These are phyloP conservation scores for Juglanconis oblonga DNA, from an alignment of 2,329 filamentous ascomycete genomes.

Conservation along the genomic window DNA sequence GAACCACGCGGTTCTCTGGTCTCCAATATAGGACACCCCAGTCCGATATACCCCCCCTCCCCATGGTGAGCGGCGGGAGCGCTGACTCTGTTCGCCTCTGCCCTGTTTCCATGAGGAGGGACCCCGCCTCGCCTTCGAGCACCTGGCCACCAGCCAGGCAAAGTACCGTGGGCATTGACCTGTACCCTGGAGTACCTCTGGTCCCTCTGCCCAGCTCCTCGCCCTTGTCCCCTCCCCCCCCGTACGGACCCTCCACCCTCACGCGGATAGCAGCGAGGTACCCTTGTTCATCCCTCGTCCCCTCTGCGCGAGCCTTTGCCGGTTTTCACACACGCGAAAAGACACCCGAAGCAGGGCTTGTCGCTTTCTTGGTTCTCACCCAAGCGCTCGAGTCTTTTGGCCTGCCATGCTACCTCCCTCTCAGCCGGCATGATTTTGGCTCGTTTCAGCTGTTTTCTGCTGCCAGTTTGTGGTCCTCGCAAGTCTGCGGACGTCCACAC, in stretches of 20 bases:
- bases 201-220: conserved; percentile 1
- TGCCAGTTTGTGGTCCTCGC: not conserved
- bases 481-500: conserved; percentile 3
- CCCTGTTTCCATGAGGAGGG: conserved; percentile 17
- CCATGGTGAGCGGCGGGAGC: conserved; percentile 21
- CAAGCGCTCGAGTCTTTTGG: conserved; percentile 23
- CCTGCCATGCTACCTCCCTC: conserved; percentile 38
- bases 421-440: conserved; percentile 37
- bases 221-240: conserved; percentile 10
- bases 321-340: not conserved
- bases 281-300: conserved; percentile 11
- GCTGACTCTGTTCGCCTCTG: conserved; percentile 16
- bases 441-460: conserved; percentile 38
- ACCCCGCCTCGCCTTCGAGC: conserved; percentile 16
- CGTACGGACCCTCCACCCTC: conserved; percentile 3
- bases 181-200: conserved; percentile 14
- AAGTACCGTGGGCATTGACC: conserved; percentile 9
- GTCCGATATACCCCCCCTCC: conserved; percentile 27
- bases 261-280: conserved; percentile 20
- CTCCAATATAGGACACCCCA: conserved; percentile 28
- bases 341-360: conserved; percentile 21
- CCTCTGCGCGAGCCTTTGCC: conserved; percentile 1
- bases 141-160: conserved; percentile 8
- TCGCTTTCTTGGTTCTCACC: conserved; percentile 21
- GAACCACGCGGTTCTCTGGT: conserved; percentile 23